Conservation (phyloP, 352 stramenopile genomes). For the Phytophthora gonapodyides region DNA sequence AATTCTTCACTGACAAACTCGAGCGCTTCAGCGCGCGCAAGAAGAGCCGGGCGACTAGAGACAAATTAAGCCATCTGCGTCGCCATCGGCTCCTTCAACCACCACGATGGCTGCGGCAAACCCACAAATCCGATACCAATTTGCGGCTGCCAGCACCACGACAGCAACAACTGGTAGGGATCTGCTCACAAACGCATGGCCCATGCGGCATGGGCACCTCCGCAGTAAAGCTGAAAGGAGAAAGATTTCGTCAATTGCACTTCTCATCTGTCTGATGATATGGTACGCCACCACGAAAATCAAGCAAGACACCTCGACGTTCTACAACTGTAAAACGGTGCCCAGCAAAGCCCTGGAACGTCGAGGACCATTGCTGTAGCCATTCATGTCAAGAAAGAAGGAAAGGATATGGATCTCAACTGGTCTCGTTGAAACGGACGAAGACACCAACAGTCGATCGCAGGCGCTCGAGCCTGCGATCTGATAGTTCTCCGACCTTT, state of each 20-base stretch:
- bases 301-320: no score
- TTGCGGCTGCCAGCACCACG: background rate
- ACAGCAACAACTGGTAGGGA: constrained; percentile 7
- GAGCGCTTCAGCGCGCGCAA: background rate
- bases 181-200: background rate
- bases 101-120: background rate
- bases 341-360: no score
- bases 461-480: background rate
- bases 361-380: no score
- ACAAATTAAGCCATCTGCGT: constrained; percentile 10
- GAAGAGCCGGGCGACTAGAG: constrained; percentile 10
- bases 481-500: constrained; percentile 14
- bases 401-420: background rate
- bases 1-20: constrained; percentile 4
- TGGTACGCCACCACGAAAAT: no score
- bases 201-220: no score
- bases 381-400: no score
- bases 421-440: constrained; percentile 21
- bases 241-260: no score
- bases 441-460: constrained; percentile 13
- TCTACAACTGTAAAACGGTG: no score
- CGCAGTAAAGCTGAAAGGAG: no score
- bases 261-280: no score
- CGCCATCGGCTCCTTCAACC: constrained; percentile 1
- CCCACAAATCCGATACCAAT: constrained; percentile 3